Conservation (phyloP, 345 rosid species). For the Turnera subulata region DNA sequence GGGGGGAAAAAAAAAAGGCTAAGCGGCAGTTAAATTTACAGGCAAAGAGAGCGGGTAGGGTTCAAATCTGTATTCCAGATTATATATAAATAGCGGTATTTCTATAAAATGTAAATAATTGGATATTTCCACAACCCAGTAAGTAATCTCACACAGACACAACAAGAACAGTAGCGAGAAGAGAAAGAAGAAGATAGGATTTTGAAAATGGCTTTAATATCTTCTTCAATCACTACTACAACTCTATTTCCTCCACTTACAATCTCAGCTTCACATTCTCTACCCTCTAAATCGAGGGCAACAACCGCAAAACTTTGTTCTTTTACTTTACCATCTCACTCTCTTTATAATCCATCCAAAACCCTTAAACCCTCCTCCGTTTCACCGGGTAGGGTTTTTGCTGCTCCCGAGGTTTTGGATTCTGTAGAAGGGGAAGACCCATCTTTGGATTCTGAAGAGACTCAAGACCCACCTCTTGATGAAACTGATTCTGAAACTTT, state of each 20-base stretch:
- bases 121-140: slow-evolving; percentile 22
- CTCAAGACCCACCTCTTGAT: too few relatives aligned
- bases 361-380: slow-evolving; percentile 31
- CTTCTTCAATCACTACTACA: slow-evolving; percentile 51
- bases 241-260: slow-evolving; percentile 45
- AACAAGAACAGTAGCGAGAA: not conserved
- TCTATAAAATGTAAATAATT: too few relatives aligned
- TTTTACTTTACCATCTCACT: slow-evolving; percentile 24
- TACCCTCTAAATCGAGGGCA: slow-evolving; percentile 25
- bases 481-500: slow-evolving; percentile 33
- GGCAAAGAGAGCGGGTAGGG: too few relatives aligned
- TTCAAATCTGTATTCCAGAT: too few relatives aligned
- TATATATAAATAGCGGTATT: too few relatives aligned
- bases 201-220: slow-evolving; percentile 40
- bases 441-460: slow-evolving; percentile 19
- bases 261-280: slow-evolving; percentile 31
- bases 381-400: slow-evolving; percentile 46
- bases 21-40: too few relatives aligned
- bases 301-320: slow-evolving; percentile 31
- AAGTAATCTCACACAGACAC: too few relatives aligned
- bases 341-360: slow-evolving; percentile 16
- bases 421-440: slow-evolving; percentile 21
- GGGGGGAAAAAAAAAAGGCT: too few relatives aligned
- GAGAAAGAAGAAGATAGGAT: slow-evolving; percentile 8
- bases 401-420: slow-evolving; percentile 60